Percentiles rank a stretch among this genome's conserved stretches.
phyloP scores from a whole-genome alignment of 768 basidiomycete species.

The Termitomyces sp. region DNA sequence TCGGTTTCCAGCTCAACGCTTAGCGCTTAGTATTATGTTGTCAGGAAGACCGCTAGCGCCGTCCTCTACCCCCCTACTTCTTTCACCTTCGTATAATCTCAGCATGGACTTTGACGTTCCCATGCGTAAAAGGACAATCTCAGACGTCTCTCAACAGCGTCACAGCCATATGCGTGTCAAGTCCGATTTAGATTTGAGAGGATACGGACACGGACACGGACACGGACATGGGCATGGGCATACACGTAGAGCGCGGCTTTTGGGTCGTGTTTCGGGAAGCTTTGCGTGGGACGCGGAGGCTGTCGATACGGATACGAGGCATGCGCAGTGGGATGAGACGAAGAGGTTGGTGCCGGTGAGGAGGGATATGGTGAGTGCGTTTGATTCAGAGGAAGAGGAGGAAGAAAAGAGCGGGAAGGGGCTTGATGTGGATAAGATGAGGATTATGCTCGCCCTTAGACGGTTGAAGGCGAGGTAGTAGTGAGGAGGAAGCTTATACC shows the following conservation, averaged over 20 bases:
- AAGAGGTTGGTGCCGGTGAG: constrained; percentile 3
- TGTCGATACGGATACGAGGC: no score
- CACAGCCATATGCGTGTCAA: neutral
- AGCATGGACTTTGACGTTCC: neutral
- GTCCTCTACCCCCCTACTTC: neutral
- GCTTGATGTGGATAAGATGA: constrained; percentile 7
- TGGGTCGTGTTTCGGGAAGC: neutral
- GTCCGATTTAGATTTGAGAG: neutral
- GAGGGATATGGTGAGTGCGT: neutral
- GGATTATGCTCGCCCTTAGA: neutral
- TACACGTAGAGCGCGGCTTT: neutral
- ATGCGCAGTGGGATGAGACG: no score
- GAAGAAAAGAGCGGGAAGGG: neutral
- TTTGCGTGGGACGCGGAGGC: neutral
- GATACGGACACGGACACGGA: no score
- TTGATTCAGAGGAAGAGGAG: neutral
- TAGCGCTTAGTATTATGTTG: neutral
- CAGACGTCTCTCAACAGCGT: constrained; percentile 1
- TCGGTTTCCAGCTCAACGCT: neutral
- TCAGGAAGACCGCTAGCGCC: constrained; percentile 8
- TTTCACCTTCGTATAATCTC: neutral
- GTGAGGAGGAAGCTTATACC: no score
- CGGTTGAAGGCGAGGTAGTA: no score
- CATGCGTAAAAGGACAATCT: neutral
- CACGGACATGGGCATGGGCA: neutral